Evolutionary conservation across 176 grass and related monocot species (phyloP), one percentile per base, ranked within the genome.

Genomic region (Eleusine indica): DNA sequence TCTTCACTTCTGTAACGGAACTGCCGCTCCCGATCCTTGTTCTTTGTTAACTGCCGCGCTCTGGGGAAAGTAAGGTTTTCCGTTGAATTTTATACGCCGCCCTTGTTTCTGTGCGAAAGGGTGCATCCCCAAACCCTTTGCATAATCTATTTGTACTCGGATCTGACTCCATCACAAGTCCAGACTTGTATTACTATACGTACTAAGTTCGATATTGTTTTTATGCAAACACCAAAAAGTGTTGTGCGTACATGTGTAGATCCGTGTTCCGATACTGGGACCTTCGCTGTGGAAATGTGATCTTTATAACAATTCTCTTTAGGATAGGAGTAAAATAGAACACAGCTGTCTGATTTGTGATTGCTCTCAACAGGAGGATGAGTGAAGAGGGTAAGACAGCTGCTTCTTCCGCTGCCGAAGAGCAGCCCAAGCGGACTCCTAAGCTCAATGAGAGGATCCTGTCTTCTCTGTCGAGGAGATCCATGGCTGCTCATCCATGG

Each of bases 401-500:
- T 9, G 49, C 80, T 9, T 60, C 79, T 9, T 15, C 80, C 6
- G 70, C 54, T 69, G 79, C 79, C 21, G 14, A 70, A 60, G 77
- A 82, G 39, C 72, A 76, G 61, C 49, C 64, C 1, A 90, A 66
- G 76, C 79, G 74, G 30, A 4, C 90, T 4, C 92, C 95, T 64
- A 89, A 84, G 64, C 90, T 97, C 73, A 97, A 97, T 47, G 92
- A 97, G 69, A 94, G 94, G 90, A 97, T 97, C 47, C 80, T 97
- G 41, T 97, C 94, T 5, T 97, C 94, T 9, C 52, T 97, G 70
- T 94, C 90, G 5, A 94, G 90, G 85, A 91, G 94, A 77, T 92
- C 94, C 1, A 90, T 97, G 39, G 94, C 94, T 87, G 94, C 94
- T 39, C 95, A 97, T 88, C 90, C 95, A 4, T 97, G 94, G 94